Evolutionary conservation across 768 basidiomycete species (phyloP), one percentile per base, ranked within the genome.

Genomic region (Trametes cinnabarina): DNA sequence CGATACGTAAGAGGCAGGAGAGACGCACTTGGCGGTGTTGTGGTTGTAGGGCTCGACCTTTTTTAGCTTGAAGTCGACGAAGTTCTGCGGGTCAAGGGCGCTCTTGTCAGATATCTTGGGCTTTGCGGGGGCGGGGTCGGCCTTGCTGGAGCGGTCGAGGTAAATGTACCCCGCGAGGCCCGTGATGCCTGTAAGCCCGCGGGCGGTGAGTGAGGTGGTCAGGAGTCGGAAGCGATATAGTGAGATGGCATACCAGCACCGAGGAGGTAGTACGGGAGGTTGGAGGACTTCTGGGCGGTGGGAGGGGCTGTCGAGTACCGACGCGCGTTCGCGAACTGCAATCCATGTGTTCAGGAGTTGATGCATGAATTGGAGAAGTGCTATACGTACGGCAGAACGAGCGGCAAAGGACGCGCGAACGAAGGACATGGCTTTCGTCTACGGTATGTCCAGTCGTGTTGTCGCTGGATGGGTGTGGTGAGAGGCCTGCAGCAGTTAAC

Each of bases 21-120:
- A 15, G 50, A 72, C 80, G 55, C 62, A 94, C 85, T 81, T 84
- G 30, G 91, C 78, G 14, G 93, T 89, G 75, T 98, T 97, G 82
- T 98, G 89, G 82, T 97, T 98, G 80, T 96, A 97, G 0, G 87
- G 87, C 58, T 85, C 75, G 58, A 92, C 72, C 67, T 85, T 83
- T 72, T 89, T 89, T 66, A 98, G 83, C 69, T 85, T 86, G 73
- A 97, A 88, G 69, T 92, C 84, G 48, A 85, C 72, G 67, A 87
- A 92, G 62, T 86, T 83, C 57, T 90, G 74, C 8, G 90, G 82
- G 69, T 90, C 87, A 23, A 94, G 80, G 12, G 87, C 83, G 63
- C 86, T 88, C 69, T 83, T 86, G 68, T 83, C 76, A 60, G 81
- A 61, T 34, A 61, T 61, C 44, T 65, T 63, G 44, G 73, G 67